These are phyloP conservation scores for Botrytis cinerea DNA, from an alignment of 2,329 filamentous ascomycete genomes.

Conservation along the genomic window DNA sequence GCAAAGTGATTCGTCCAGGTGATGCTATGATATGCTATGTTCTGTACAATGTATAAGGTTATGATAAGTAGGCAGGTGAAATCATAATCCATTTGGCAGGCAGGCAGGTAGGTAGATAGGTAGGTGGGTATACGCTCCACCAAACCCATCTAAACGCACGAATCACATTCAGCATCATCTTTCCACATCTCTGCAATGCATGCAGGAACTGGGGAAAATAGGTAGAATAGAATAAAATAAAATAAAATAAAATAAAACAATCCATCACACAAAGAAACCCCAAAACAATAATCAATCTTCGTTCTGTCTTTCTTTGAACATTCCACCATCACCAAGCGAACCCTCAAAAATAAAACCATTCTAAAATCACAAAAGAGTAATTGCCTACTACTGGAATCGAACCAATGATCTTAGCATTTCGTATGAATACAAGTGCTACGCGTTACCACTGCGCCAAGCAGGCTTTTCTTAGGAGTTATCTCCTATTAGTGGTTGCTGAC, in stretches of 20 bases:
- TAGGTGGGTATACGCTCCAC: background rate
- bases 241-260: too few species aligned
- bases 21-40: too few species aligned
- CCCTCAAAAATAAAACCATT: fast-evolving
- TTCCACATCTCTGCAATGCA: background rate
- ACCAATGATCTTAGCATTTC: constrained; percentile 23
- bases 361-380: fast-evolving
- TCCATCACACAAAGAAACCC: background rate
- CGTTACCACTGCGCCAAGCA: constrained; percentile 23
- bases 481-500: background rate
- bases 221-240: too few species aligned
- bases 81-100: too few species aligned
- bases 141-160: background rate
- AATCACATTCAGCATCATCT: background rate
- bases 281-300: background rate
- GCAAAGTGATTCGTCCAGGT: too few species aligned
- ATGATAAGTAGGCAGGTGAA: too few species aligned
- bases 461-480: constrained; percentile 7
- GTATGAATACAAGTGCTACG: constrained; percentile 2
- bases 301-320: background rate
- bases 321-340: background rate
- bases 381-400: constrained; percentile 23
- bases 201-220: too few species aligned
- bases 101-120: too few species aligned
- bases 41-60: too few species aligned